Base-by-base conservation (phyloP, 1,284 basidiomycete genomes). In the Ceratobasidium sp. region DNA sequence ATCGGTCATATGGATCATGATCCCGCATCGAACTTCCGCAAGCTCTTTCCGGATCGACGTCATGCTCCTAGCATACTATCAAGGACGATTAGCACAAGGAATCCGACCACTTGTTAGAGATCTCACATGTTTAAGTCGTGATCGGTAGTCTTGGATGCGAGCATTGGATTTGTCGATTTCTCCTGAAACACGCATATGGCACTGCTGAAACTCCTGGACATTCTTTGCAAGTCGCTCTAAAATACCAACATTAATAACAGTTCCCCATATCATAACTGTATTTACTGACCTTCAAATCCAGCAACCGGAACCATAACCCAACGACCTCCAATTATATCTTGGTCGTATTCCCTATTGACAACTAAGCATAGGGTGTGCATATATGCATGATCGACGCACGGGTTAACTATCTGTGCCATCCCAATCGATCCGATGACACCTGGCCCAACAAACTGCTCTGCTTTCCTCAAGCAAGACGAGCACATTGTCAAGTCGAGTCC, bases 1-100 rank as follows among this genome's bases (percentile, higher is more conserved):
- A 34, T 69, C 41, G 2, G 65, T 69, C 50, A 69, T n/a, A 12
- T 53, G 52, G 18, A 57, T 43, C 53, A 69, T 69, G 52, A 69
- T 69, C 12, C 41, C 50, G 53, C 50, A 57, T 6, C 65, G 65
- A 28, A 69, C 53, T 36, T 58, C 34, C 14, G 52, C 65, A 21
- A 69, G 65, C 14, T 69, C 65, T 34, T 69, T 57, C 16, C 52
- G 65, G 18, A 28, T 16, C 8, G 65, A 57, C 34, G 45, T 52
- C 39, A 69, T 57, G 23, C 10, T 28, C 21, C 10, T 16, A 34
- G 52, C 50, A 1, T 30, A 21, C 50, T 45, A 26, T 46, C 23
- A 21, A 32, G 2, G 4, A 3, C 36, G 30, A 32, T 2, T n/a
- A 6, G 50, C 4, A 53, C 36, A 39, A 39, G 36, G 6, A 39